Percentiles rank a stretch among this genome's conserved stretches.
These are phyloP conservation scores for Fonsecaea nubica DNA, from an alignment of 2,329 filamentous ascomycete genomes.

Conservation along the genomic window DNA sequence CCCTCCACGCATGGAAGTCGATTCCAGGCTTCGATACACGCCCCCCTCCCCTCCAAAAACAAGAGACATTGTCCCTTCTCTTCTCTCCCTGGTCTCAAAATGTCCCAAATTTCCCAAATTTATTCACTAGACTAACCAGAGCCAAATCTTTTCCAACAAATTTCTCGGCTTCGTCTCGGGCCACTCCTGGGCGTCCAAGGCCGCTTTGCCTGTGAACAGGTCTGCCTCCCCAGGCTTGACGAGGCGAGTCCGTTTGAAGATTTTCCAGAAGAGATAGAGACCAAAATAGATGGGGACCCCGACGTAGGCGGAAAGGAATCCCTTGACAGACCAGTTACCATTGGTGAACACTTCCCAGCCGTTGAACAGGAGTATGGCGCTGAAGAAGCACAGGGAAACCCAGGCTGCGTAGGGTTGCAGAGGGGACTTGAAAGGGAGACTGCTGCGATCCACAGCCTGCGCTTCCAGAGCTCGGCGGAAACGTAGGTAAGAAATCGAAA, in stretches of 20 bases:
- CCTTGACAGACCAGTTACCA: conserved; percentile 44
- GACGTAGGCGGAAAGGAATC: conserved; percentile 59
- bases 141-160: conserved; percentile 13
- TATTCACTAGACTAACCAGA: not conserved
- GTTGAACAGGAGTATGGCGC: conserved; percentile 68
- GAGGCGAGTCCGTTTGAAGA: conserved; percentile 53
- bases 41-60: too few relatives aligned
- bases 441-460: conserved; percentile 47
- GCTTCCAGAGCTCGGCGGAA: conserved; percentile 52
- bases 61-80: not conserved
- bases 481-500: conserved; percentile 56
- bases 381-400: conserved; percentile 61
- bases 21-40: too few relatives aligned
- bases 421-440: conserved; percentile 51
- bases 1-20: too few relatives aligned
- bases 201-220: conserved; percentile 50
- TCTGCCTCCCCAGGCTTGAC: conserved; percentile 55
- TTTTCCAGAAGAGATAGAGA: conserved; percentile 13
- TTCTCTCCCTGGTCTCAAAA: too few relatives aligned
- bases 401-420: conserved; percentile 66
- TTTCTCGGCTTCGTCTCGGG: conserved; percentile 15
- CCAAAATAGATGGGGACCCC: conserved; percentile 52
- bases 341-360: conserved; percentile 57
- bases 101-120: not conserved
- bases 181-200: conserved; percentile 37